phyloP scores from a whole-genome alignment of 768 basidiomycete species.

The Lentinula aciculospora region DNA sequence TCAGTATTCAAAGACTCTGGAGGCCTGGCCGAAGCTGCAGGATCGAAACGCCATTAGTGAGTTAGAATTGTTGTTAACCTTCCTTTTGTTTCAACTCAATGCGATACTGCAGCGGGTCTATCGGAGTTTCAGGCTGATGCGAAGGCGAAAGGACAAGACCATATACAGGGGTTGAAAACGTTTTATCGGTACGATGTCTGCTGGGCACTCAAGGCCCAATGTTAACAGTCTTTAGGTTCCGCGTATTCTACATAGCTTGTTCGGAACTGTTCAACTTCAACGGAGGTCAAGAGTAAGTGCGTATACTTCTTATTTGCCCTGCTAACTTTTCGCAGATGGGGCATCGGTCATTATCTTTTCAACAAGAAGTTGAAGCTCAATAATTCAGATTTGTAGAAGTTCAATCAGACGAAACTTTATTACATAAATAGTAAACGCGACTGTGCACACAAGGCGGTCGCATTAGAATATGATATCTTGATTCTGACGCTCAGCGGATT shows the following conservation, averaged over 20 bases:
- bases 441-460: too few species aligned
- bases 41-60: conserved; percentile 42
- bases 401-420: too few species aligned
- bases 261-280: conserved; percentile 64
- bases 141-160: conserved; percentile 33
- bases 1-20: conserved; percentile 61
- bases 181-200: conserved; percentile 43
- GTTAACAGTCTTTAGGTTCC: conserved; percentile 33
- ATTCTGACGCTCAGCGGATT: too few species aligned
- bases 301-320: conserved; percentile 7
- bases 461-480: too few species aligned
- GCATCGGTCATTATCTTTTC: conserved; percentile 53
- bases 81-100: background rate
- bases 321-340: conserved; percentile 34
- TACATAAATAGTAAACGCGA: too few species aligned
- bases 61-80: background rate
- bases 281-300: conserved; percentile 54
- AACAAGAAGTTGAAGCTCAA: conserved; percentile 14
- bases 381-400: too few species aligned
- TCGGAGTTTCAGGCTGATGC: conserved; percentile 45
- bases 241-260: conserved; percentile 70
- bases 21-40: conserved; percentile 60
- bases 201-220: background rate
- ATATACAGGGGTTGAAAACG: conserved; percentile 46
- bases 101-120: conserved; percentile 29